Conservation (phyloP, 768 basidiomycete species). For the Phaffia australis region DNA sequence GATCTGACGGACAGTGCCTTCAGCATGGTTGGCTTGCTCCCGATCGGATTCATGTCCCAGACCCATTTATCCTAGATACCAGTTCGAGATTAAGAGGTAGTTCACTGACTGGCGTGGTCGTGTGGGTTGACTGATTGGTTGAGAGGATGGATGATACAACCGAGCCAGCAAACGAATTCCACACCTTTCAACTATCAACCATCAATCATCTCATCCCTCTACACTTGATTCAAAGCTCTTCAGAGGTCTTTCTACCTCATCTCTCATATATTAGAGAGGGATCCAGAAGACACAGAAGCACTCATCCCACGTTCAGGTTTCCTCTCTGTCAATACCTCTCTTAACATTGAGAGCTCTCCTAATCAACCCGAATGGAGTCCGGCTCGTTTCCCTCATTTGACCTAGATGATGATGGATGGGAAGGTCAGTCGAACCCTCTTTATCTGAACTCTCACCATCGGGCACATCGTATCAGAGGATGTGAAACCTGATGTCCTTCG, state of each 20-base stretch:
- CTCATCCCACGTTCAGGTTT: not conserved
- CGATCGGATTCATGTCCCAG: no score
- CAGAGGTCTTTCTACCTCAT: not conserved
- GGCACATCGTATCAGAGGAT: slow-evolving; percentile 14
- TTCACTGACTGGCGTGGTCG: no score
- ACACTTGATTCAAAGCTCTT: not conserved
- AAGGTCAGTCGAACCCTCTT: slow-evolving; percentile 23
- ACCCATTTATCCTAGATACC: no score
- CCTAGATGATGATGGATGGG: slow-evolving; percentile 30
- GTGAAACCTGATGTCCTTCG: not conserved
- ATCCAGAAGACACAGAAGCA: not conserved
- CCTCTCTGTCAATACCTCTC: not conserved
- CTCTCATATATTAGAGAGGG: not conserved
- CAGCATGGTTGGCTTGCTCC: no score
- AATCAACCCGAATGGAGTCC: not conserved
- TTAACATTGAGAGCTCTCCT: not conserved
- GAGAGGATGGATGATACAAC: no score
- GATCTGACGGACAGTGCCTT: no score
- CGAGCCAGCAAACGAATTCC: no score
- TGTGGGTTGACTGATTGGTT: no score
- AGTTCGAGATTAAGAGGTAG: no score
- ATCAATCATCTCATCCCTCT: no score
- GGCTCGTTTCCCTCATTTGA: slow-evolving; percentile 9
- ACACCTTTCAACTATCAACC: no score
- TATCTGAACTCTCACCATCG: not conserved